Percentiles rank a stretch among this genome's conserved stretches.
phyloP scores from a whole-genome alignment of 2,329 filamentous ascomycete species.

The Monilinia aucupariae region DNA sequence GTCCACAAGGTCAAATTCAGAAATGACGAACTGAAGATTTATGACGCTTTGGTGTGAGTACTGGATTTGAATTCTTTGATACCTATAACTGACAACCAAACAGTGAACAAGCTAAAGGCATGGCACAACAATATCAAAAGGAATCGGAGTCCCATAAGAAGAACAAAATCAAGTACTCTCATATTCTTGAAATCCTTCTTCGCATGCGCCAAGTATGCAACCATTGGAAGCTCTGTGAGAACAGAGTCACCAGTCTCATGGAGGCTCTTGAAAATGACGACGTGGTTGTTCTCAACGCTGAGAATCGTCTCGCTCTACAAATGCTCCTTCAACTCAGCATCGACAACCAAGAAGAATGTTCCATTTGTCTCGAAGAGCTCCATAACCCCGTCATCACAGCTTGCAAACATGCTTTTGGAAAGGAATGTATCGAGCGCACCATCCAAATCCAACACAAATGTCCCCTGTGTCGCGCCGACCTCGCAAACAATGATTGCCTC shows the following conservation, averaged over 20 bases:
- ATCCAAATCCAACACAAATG: conserved; percentile 74
- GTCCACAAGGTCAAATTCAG: conserved; percentile 70
- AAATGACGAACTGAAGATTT: conserved; percentile 68
- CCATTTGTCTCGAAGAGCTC: conserved; percentile 71
- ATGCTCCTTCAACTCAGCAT: conserved; percentile 70
- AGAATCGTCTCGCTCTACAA: conserved; percentile 68
- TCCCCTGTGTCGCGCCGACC: conserved; percentile 71
- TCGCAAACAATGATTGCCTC: conserved; percentile 55
- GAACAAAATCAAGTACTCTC: conserved; percentile 56
- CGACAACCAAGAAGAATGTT: conserved; percentile 76
- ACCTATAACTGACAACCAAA: conserved; percentile 26
- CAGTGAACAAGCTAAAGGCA: conserved; percentile 68
- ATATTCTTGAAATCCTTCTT: conserved; percentile 74
- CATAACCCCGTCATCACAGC: conserved; percentile 73
- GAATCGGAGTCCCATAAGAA: conserved; percentile 30
- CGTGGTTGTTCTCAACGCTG: conserved; percentile 63
- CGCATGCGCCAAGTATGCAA: conserved; percentile 83
- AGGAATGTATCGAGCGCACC: conserved; percentile 65
- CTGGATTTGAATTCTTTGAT: background rate
- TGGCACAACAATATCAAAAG: conserved; percentile 54
- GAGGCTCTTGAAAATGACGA: conserved; percentile 59
- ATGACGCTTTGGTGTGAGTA: conserved; percentile 63
- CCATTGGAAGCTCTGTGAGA: conserved; percentile 77
- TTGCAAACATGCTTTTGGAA: conserved; percentile 78
- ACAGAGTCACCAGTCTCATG: conserved; percentile 68